Evolutionary conservation across 2,329 filamentous ascomycete species (phyloP).

Genomic region (Fusarium pseudoanthophilum): DNA sequence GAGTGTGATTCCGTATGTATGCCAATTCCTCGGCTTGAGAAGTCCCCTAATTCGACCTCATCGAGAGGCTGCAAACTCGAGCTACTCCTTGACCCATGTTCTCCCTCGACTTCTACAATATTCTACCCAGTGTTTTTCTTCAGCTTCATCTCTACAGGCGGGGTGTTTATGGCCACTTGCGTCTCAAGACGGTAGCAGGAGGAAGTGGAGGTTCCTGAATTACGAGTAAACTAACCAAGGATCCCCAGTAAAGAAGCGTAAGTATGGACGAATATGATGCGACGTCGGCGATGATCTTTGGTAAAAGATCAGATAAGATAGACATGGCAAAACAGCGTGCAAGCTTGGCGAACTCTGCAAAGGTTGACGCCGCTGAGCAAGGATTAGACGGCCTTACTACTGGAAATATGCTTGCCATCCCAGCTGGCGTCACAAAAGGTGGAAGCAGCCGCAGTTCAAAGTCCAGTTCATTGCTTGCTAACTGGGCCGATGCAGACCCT

Average conservation of each 20-base stretch:
- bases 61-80: neutral
- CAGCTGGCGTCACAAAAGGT: slow-evolving; percentile 5
- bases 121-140: neutral
- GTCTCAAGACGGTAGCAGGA: slow-evolving; percentile 18
- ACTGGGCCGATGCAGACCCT: slow-evolving; percentile 26
- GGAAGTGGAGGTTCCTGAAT: slow-evolving; percentile 29
- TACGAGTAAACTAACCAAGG: slow-evolving; percentile 20
- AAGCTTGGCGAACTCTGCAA: slow-evolving; percentile 14
- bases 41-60: neutral
- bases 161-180: slow-evolving; percentile 21
- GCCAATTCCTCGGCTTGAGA: neutral
- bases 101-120: neutral
- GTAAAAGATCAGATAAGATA: slow-evolving; percentile 44
- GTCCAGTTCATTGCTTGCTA: neutral
- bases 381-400: slow-evolving; percentile 24
- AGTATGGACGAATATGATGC: slow-evolving; percentile 25
- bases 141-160: slow-evolving; percentile 26
- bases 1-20: neutral
- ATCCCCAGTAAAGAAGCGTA: slow-evolving; percentile 13
- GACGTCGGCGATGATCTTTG: slow-evolving; percentile 56
- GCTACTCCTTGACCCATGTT: neutral
- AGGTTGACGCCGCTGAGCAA: slow-evolving; percentile 15
- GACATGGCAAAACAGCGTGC: slow-evolving; percentile 5
- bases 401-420: slow-evolving; percentile 15
- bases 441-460: slow-evolving; percentile 1